A percentile compares a stretch with the other conserved stretches of the same genome.
Evolutionary conservation across 805 yeast species (phyloP).

Genomic region (Metschnikowia bowlesiae): DNA sequence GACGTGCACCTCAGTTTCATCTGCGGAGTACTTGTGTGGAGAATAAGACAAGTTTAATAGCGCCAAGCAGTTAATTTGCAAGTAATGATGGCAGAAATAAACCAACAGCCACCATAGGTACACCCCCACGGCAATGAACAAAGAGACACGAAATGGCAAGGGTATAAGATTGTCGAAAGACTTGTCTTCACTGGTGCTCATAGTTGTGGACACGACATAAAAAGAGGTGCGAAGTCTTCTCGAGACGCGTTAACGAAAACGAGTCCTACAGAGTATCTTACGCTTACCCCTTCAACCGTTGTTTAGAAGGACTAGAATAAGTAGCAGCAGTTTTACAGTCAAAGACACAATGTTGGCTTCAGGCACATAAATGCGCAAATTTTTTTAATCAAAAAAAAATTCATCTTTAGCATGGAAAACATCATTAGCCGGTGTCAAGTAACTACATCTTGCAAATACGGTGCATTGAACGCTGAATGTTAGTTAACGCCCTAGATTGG

Average conservation of each 20-base stretch:
- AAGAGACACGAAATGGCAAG: constrained; percentile 42
- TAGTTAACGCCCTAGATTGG: constrained; percentile 8
- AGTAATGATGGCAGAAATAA: constrained; percentile 29
- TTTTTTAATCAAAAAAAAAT: constrained; percentile 36
- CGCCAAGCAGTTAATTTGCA: constrained; percentile 42
- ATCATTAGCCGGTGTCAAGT: constrained; percentile 38
- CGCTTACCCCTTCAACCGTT: not conserved
- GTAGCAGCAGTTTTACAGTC: not conserved
- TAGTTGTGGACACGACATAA: not conserved
- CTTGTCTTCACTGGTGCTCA: constrained; percentile 1
- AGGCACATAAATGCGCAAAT: constrained; percentile 33
- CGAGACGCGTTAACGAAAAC: not conserved
- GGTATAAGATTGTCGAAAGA: constrained; percentile 31
- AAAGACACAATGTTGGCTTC: constrained; percentile 22
- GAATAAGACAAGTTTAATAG: constrained; percentile 41
- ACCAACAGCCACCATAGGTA: constrained; percentile 52
- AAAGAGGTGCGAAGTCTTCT: not conserved
- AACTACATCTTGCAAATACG: not conserved
- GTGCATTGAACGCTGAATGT: constrained; percentile 7
- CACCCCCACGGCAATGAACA: constrained; percentile 46
- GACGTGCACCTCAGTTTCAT: constrained; percentile 18
- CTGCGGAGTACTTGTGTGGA: constrained; percentile 29
- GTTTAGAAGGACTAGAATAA: not conserved
- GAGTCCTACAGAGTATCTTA: not conserved
- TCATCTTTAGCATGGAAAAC: constrained; percentile 64